A percentile compares a stretch with the other conserved stretches of the same genome.
Conservation (phyloP, 2,329 filamentous ascomycete species). For the Coniella lustricola region DNA sequence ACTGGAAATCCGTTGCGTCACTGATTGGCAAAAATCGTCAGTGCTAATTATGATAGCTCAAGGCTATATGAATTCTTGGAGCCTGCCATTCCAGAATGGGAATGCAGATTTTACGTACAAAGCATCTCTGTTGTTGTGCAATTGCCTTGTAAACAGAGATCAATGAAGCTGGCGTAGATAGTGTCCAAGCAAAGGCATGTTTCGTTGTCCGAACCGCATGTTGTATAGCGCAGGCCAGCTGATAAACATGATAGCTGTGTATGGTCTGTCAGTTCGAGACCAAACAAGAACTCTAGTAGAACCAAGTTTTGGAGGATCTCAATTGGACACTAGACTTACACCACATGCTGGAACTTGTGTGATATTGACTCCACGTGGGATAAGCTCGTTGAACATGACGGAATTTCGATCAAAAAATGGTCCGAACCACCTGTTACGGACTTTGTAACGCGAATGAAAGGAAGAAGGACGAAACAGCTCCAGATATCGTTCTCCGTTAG, state of each 20-base stretch:
- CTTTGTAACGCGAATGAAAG: too few relatives aligned
- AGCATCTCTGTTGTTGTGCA: conserved; percentile 5
- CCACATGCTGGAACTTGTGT: conserved; percentile 7
- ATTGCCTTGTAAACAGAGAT: not conserved
- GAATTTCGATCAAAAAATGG: too few relatives aligned
- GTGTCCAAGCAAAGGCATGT: conserved; percentile 7
- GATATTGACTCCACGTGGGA: not conserved
- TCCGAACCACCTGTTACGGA: too few relatives aligned
- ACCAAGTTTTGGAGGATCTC: too few relatives aligned
- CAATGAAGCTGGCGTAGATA: not conserved
- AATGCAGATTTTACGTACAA: too few relatives aligned
- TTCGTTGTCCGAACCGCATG: not conserved
- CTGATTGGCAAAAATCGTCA: not conserved
- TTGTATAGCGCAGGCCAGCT: not conserved
- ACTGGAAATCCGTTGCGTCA: not conserved
- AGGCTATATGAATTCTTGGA: too few relatives aligned
- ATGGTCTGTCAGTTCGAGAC: not conserved
- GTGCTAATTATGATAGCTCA: too few relatives aligned
- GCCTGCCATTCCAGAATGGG: too few relatives aligned
- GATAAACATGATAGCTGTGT: conserved; percentile 3
- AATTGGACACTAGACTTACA: conserved; percentile 1
- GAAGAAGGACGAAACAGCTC: not conserved
- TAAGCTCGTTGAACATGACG: not conserved
- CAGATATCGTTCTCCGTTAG: too few relatives aligned
- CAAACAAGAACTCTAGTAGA: too few relatives aligned